These are phyloP conservation scores for Pelargonium citronellum DNA, from an alignment of 441 rosid genomes.

Conservation along the genomic window DNA sequence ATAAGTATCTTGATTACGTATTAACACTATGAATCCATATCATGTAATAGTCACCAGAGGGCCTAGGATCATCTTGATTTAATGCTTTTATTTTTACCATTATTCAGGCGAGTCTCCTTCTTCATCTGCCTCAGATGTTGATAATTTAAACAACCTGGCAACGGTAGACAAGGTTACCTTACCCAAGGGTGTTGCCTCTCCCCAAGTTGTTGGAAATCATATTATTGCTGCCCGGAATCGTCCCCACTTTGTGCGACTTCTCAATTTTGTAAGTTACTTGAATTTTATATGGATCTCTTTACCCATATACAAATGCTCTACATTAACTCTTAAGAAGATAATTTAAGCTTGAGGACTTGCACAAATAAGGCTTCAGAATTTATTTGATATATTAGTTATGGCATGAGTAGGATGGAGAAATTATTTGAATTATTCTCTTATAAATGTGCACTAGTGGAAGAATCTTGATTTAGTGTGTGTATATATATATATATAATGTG, in stretches of 20 bases:
- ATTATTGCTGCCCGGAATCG: constrained; percentile 58
- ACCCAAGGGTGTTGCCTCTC: constrained; percentile 62
- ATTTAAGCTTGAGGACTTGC: not conserved
- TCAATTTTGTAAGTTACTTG: constrained; percentile 68
- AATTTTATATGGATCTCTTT: constrained; percentile 13
- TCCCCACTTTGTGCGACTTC: constrained; percentile 50
- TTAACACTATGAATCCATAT: not conserved
- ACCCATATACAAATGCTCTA: not conserved
- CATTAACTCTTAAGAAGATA: not conserved
- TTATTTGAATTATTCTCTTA: too few species aligned
- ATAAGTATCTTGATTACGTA: not conserved
- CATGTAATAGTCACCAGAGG: not conserved
- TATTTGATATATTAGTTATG: not conserved
- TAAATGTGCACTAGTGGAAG: too few species aligned
- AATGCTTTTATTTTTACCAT: constrained; percentile 20
- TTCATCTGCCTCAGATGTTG: constrained; percentile 95
- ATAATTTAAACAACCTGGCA: constrained; percentile 76
- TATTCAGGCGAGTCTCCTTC: constrained; percentile 94
- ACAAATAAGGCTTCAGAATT: not conserved
- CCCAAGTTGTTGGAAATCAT: constrained; percentile 67
- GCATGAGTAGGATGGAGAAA: not conserved
- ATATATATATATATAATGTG: not conserved
- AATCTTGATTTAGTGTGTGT: not conserved
- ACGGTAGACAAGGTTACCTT: constrained; percentile 52
- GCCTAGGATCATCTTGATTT: constrained; percentile 12